Evolutionary conservation across 1,284 basidiomycete genomes (phyloP).

Genomic region (Tilletia indica): DNA sequence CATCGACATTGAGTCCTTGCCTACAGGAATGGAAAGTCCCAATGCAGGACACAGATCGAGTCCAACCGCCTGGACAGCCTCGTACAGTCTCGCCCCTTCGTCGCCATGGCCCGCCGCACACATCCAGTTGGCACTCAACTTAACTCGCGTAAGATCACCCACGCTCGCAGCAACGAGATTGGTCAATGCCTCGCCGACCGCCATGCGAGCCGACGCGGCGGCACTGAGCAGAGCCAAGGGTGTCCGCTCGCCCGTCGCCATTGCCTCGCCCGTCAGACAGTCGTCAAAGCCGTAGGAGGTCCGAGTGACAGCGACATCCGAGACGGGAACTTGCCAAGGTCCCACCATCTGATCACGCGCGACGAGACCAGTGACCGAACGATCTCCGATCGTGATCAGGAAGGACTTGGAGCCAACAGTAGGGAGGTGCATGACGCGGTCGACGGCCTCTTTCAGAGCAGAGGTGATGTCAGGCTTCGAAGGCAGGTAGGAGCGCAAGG

Average conservation of each 20-base stretch:
- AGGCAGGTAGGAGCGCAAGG: conserved; percentile 68
- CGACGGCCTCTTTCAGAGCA: conserved; percentile 63
- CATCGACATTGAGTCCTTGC: conserved; percentile 99
- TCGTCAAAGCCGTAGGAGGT: conserved; percentile 86
- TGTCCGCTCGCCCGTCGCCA: conserved; percentile 96
- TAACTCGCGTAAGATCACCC: conserved; percentile 71
- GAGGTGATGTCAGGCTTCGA: conserved; percentile 55
- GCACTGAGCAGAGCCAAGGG: conserved; percentile 83
- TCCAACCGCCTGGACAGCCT: conserved; percentile 87
- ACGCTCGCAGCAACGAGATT: conserved; percentile 84
- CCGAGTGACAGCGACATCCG: conserved; percentile 93
- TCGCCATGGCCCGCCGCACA: conserved; percentile 85
- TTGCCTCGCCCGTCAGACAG: conserved; percentile 77
- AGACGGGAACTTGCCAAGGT: conserved; percentile 95
- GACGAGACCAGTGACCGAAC: conserved; percentile 89
- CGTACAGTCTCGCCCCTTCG: conserved; percentile 86
- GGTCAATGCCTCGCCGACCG: conserved; percentile 87
- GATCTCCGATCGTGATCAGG: conserved; percentile 96
- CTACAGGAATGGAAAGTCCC: conserved; percentile 91
- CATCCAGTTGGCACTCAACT: conserved; percentile 99
- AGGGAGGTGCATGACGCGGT: conserved; percentile 83
- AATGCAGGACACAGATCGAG: conserved; percentile 92
- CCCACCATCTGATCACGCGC: conserved; percentile 98
- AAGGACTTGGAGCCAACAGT: conserved; percentile 93
- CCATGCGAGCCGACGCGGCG: conserved; percentile 90